Percentiles rank a stretch among this genome's conserved stretches.
Conservation (phyloP, 768 basidiomycete species). For the Suillus sp. region DNA sequence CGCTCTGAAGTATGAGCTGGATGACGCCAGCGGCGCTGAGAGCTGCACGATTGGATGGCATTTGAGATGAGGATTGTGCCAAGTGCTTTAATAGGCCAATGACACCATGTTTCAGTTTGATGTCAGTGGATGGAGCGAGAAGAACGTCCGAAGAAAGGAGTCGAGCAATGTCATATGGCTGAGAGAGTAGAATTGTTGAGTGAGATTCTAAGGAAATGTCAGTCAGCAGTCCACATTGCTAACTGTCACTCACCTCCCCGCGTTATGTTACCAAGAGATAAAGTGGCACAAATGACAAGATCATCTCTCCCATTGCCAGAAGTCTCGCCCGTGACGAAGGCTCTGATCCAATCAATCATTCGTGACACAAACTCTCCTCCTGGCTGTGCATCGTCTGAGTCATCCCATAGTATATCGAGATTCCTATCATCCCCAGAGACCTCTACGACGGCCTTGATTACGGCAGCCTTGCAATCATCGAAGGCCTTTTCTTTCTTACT, state of each 20-base stretch:
- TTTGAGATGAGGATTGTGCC: slow-evolving; percentile 64
- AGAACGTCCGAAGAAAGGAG: slow-evolving; percentile 57
- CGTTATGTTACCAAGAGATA: slow-evolving; percentile 81
- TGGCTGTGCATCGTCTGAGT: slow-evolving; percentile 52
- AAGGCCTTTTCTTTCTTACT: slow-evolving; percentile 73
- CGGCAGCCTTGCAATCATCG: slow-evolving; percentile 80
- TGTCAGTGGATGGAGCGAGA: slow-evolving; percentile 59
- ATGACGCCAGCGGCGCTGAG: slow-evolving; percentile 68
- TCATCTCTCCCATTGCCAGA: slow-evolving; percentile 58
- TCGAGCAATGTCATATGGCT: slow-evolving; percentile 66
- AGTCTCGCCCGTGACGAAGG: slow-evolving; percentile 45
- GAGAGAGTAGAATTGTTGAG: slow-evolving; percentile 60
- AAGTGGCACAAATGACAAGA: slow-evolving; percentile 78
- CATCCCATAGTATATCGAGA: slow-evolving; percentile 76
- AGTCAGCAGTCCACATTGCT: slow-evolving; percentile 12
- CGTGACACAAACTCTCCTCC: slow-evolving; percentile 73
- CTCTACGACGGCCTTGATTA: slow-evolving; percentile 86
- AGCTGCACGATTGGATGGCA: slow-evolving; percentile 56
- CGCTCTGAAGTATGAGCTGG: slow-evolving; percentile 58
- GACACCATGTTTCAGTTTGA: slow-evolving; percentile 88
- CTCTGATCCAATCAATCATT: slow-evolving; percentile 77
- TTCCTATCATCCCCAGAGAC: slow-evolving; percentile 82
- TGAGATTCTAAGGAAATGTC: slow-evolving; percentile 49
- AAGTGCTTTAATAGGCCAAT: slow-evolving; percentile 88
- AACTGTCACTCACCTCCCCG: slow-evolving; percentile 59